These are phyloP conservation scores for Vachellia pachyceras DNA, from an alignment of 306 rosid genomes.

Conservation along the genomic window DNA sequence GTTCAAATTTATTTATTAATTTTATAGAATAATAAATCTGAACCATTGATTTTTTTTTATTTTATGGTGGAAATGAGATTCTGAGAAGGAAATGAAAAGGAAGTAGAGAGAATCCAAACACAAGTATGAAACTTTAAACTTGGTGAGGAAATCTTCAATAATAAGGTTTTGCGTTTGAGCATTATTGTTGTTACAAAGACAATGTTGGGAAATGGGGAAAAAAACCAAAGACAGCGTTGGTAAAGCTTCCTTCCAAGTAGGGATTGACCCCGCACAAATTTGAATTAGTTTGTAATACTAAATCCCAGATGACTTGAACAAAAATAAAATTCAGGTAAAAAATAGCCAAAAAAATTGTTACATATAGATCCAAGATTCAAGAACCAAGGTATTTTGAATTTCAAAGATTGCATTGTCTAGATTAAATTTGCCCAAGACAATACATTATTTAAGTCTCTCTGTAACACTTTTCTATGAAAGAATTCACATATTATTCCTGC, in stretches of 20 bases:
- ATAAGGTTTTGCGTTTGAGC: background rate
- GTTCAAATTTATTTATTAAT: no score
- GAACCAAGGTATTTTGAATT: background rate
- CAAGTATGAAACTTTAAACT: background rate
- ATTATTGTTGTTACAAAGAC: background rate
- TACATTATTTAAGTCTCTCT: background rate
- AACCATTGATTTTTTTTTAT: no score
- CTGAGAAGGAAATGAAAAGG: no score
- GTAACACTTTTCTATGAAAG: background rate
- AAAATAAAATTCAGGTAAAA: background rate
- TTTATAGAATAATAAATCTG: no score
- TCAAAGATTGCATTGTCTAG: background rate
- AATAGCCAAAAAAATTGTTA: background rate
- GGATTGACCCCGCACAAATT: background rate
- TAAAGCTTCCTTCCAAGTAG: background rate
- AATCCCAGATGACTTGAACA: background rate
- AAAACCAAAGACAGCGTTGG: no score
- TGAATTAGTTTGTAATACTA: no score
- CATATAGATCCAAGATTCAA: background rate
- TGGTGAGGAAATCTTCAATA: background rate
- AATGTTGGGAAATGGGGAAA: background rate
- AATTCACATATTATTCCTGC: background rate
- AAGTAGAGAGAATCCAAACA: no score
- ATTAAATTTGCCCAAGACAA: background rate
- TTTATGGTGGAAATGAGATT: no score